Evolutionary conservation across 1,139 yeast genomes (phyloP), one percentile per base, ranked within the genome.

Genomic region (Saccharomyces hybrid): DNA sequence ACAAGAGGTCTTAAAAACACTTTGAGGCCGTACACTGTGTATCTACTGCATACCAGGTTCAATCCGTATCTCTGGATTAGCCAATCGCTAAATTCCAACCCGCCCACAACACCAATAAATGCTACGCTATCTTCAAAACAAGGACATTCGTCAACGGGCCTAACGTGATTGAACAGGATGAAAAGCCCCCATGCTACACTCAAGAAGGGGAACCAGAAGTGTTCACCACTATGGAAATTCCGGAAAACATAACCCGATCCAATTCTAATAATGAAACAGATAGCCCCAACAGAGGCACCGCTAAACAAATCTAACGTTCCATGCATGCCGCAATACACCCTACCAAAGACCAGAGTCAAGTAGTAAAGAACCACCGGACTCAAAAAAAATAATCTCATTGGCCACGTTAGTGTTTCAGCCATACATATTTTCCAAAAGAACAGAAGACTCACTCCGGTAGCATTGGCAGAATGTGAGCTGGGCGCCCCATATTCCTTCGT

Each of bases 281-380:
- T 49, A 0, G 73, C 54, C 0, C 99, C 99, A 28, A 89, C 75
- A 0, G 78, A 0, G 0, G 82, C 72, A 2, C 99, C 99, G 9
- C 81, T 71, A 1, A 75, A 53, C 4, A 93, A 76, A 68, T 93
- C 99, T 32, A 88, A 72, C 58, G 88, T 81, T 2, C 99, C 99
- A 71, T 93, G 99, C 99, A 93, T 93, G 4, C 99, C 99, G 70
- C 97, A 91, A 71, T 93, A 93, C 6, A 93, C 69, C 55, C 99
- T 76, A 29, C 99, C 99, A 59, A 82, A 71, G 1, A 88, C 80
- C 59, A 93, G 75, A 9, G 95, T 83, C 27, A 76, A 58, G 65
- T 83, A 86, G 67, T 91, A 90, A 14, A 79, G 48, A 1, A 71
- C 51, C 38, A 70, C 61, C 12, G 69, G 49, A 2, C 61, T 52